Conservation (phyloP, 2,329 filamentous ascomycete genomes). For the Fusarium veterinarium region DNA sequence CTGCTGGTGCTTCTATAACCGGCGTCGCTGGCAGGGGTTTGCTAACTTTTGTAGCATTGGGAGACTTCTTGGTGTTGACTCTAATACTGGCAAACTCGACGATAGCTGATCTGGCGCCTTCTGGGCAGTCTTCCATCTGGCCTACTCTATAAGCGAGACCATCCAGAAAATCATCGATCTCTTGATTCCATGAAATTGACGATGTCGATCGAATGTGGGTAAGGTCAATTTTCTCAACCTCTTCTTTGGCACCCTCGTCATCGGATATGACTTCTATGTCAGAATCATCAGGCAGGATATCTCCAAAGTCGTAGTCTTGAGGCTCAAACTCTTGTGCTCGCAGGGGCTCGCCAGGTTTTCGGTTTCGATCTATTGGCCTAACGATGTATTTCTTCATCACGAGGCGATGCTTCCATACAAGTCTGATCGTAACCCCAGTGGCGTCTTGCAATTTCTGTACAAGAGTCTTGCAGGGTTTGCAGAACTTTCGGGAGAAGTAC, state of each 20-base stretch:
- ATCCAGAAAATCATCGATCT: slow-evolving; percentile 34
- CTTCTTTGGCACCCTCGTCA: not conserved
- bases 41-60: slow-evolving; percentile 15
- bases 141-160: slow-evolving; percentile 51
- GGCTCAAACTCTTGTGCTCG: slow-evolving; percentile 13
- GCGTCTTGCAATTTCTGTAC: slow-evolving; percentile 39
- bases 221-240: slow-evolving; percentile 37
- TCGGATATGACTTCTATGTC: slow-evolving; percentile 31
- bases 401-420: slow-evolving; percentile 47
- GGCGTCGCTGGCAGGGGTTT: slow-evolving; percentile 50
- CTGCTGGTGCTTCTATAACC: slow-evolving; percentile 40
- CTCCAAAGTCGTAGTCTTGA: slow-evolving; percentile 42
- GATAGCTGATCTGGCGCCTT: slow-evolving; percentile 44
- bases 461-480: slow-evolving; percentile 44
- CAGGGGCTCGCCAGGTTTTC: not conserved
- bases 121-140: slow-evolving; percentile 45
- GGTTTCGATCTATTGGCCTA: not conserved
- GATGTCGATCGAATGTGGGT: slow-evolving; percentile 24
- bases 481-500: slow-evolving; percentile 52
- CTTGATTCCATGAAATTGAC: slow-evolving; percentile 9
- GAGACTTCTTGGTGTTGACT: not conserved
- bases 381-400: slow-evolving; percentile 43
- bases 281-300: slow-evolving; percentile 20
- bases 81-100: slow-evolving; percentile 41
- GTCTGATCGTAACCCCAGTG: slow-evolving; percentile 44